Evolutionary conservation across 192 early-diverging fungal genomes (phyloP).

Genomic region (Lobosporangium transversale): DNA sequence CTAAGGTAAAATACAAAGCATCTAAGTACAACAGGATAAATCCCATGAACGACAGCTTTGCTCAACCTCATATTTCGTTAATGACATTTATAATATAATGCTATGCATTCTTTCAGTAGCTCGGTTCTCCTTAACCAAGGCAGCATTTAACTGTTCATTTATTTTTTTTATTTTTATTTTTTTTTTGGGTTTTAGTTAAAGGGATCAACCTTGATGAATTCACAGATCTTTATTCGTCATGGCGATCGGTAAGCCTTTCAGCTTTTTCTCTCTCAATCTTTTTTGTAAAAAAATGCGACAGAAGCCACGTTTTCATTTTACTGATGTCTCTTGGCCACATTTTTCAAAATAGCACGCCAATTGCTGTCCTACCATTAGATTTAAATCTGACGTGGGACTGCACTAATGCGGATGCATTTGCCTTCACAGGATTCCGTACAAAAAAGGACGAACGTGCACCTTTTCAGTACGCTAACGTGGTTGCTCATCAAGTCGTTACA

Average conservation of each 20-base stretch:
- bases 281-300: too few relatives aligned
- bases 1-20: conserved; percentile 10
- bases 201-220: conserved; percentile 16
- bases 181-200: conserved; percentile 4
- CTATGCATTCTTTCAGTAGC: not conserved
- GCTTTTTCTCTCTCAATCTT: too few relatives aligned
- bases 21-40: too few relatives aligned
- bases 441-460: conserved; percentile 17
- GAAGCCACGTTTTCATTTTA: too few relatives aligned
- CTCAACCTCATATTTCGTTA: too few relatives aligned
- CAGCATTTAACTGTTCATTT: not conserved
- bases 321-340: not conserved
- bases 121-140: not conserved
- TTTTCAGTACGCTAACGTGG: conserved; percentile 26
- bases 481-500: conserved; percentile 35
- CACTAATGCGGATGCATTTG: conserved; percentile 25
- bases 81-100: too few relatives aligned
- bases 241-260: conserved; percentile 38
- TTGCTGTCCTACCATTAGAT: conserved; percentile 25
- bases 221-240: conserved; percentile 46
- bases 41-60: too few relatives aligned
- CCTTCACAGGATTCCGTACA: conserved; percentile 24
- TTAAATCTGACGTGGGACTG: conserved; percentile 37
- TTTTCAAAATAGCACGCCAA: conserved; percentile 16
- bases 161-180: not conserved